These are phyloP conservation scores for Dactylella cylindrospora DNA, from an alignment of 2,329 filamentous ascomycete species.

Conservation along the genomic window DNA sequence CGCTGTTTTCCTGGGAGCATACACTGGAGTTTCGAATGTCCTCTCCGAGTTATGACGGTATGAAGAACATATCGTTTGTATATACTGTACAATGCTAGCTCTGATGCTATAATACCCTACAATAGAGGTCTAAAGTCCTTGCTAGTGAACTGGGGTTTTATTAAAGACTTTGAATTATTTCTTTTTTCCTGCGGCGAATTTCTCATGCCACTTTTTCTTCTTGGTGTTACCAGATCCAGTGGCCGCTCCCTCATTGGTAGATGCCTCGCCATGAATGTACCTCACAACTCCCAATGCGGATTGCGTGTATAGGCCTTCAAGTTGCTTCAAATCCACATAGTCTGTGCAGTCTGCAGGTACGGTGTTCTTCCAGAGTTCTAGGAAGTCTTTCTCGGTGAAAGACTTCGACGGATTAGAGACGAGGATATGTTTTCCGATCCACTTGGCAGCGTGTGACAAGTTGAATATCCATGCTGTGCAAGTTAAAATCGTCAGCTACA, in stretches of 20 bases:
- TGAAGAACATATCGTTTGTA: background rate
- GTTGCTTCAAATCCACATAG: constrained; percentile 16
- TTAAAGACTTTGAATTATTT: background rate
- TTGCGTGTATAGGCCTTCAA: constrained; percentile 32
- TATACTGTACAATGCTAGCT: constrained; percentile 9
- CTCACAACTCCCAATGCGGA: constrained; percentile 33
- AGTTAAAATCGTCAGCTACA: background rate
- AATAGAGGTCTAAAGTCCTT: too few relatives aligned
- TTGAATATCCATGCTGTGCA: constrained; percentile 12
- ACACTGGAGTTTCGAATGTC: constrained; percentile 38
- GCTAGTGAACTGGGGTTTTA: background rate
- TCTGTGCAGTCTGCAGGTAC: constrained; percentile 28
- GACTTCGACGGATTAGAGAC: constrained; percentile 25
- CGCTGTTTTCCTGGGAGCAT: constrained; percentile 78
- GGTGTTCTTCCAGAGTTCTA: constrained; percentile 13
- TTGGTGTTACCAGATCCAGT: constrained; percentile 9
- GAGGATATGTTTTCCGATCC: constrained; percentile 35
- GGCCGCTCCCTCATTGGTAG: constrained; percentile 3
- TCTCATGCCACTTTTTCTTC: constrained; percentile 43
- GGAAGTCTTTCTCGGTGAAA: constrained; percentile 32
- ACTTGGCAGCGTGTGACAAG: constrained; percentile 18
- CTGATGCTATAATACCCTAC: background rate
- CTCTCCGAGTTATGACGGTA: constrained; percentile 25
- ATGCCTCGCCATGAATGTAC: constrained; percentile 26
- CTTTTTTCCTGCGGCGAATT: constrained; percentile 40